These are phyloP conservation scores for Tagetes patula DNA, from an alignment of 129 eudicot genomes.

Conservation along the genomic window DNA sequence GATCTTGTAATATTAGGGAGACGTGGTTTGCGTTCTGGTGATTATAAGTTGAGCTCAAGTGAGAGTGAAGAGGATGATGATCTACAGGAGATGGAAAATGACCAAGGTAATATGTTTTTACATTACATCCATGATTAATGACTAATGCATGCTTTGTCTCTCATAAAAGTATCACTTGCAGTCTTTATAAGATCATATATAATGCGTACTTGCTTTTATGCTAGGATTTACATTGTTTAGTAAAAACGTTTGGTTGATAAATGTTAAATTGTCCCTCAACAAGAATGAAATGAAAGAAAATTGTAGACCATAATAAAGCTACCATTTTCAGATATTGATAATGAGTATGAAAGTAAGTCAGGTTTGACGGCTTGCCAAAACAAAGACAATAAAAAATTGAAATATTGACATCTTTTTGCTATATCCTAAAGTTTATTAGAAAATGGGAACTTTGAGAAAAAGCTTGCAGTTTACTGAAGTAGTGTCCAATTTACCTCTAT, in stretches of 20 bases:
- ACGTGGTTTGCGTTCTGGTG: slow-evolving; percentile 52
- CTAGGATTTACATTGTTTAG: slow-evolving; percentile 2
- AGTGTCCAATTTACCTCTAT: too few relatives aligned
- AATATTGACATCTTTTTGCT: neutral
- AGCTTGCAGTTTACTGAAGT: too few relatives aligned
- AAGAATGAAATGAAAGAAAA: neutral
- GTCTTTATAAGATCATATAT: slow-evolving; percentile 9
- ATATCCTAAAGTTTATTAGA: too few relatives aligned
- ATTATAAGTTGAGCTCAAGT: slow-evolving; percentile 28
- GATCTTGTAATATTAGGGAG: slow-evolving; percentile 69
- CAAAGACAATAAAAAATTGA: neutral
- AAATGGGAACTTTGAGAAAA: too few relatives aligned
- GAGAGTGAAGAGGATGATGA: slow-evolving; percentile 40
- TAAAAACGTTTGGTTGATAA: slow-evolving; percentile 3
- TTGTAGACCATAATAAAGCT: neutral
- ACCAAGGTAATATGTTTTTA: slow-evolving; percentile 29
- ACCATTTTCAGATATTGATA: neutral
- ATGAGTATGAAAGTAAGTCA: neutral
- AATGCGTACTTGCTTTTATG: slow-evolving; percentile 2
- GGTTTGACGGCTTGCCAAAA: neutral
- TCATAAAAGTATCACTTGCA: neutral
- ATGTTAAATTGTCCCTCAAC: neutral
- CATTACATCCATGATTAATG: slow-evolving; percentile 4
- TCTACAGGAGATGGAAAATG: slow-evolving; percentile 34
- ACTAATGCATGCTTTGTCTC: neutral